Base-by-base conservation (phyloP, 1,139 yeast genomes). In the Saccharomyces hybrid region DNA sequence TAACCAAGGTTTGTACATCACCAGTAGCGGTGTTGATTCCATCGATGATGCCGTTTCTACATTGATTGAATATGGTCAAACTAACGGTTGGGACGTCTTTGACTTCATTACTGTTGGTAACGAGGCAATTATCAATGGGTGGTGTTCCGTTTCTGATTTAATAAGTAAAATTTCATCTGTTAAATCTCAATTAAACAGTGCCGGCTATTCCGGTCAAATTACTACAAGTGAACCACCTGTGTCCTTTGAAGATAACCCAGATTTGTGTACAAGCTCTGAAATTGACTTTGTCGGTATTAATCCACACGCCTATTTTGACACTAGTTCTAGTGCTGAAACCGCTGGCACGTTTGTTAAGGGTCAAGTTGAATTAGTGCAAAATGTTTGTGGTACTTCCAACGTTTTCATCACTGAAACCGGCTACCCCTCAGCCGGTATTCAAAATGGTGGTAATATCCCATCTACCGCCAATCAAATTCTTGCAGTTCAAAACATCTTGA, bases 151-250 rank as follows among this genome's bases (percentile, higher is more conserved):
- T 14, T 64, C 71, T 28, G 84, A 84, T 16, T 78, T 90, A 60
- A 74, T 84, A 34, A 56, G 71, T 53, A 88, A 88, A 71, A 84
- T 89, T 57, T 60, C 80, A 2, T 72, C 81, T 7, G 95, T 88
- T 53, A 86, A 83, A 68, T 51, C 75, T 11, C 72, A 73, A 60
- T 78, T 90, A 57, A 68, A 74, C 55, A 70, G 68, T 53, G 91
- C 88, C 27, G 97, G 97, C 24, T 90, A 83, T 73, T 69, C 74
- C n/a, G 96, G 96, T 51, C 66, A 75, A 55, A 77, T 90, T 48
- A 83, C 95, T 31, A 89, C 96, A 28, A 82, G 96, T 52, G 97
- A 90, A 70, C 96, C 96, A 53, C 95, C 96, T 19, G 85, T 80
- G n/a, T 72, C 83, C 16, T 89, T 78, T 70, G 79, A 80, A 65